A percentile compares a stretch with the other conserved stretches of the same genome.
Evolutionary conservation across 371 early-diverging fungal species (phyloP).

Genomic region (Actinomucor elegans): DNA sequence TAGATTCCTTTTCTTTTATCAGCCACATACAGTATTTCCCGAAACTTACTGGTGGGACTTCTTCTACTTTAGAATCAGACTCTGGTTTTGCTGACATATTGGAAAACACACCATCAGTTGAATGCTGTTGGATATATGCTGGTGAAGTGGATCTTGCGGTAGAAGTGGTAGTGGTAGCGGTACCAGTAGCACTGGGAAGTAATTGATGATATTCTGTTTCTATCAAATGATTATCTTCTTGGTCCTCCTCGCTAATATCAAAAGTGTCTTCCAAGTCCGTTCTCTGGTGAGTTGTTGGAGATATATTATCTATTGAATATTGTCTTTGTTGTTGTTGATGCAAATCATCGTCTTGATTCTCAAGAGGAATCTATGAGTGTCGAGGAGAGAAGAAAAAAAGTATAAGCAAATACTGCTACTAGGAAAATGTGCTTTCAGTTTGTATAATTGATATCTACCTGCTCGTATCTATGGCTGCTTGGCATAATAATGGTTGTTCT

Average conservation of each 20-base stretch:
- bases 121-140: slow-evolving; percentile 6
- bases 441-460: too few relatives aligned
- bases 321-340: slow-evolving; percentile 1
- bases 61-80: slow-evolving; percentile 39
- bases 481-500: too few relatives aligned
- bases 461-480: neutral
- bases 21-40: too few relatives aligned
- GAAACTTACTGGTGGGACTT: slow-evolving; percentile 44
- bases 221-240: slow-evolving; percentile 1
- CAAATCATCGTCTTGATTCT: neutral
- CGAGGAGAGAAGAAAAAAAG: neutral
- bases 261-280: slow-evolving; percentile 27
- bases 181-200: neutral
- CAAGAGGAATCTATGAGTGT: neutral
- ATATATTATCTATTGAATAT: neutral
- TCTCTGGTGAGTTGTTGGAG: slow-evolving; percentile 5
- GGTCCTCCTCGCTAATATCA: slow-evolving; percentile 15
- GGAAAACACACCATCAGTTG: slow-evolving; percentile 66
- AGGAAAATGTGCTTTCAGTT: too few relatives aligned
- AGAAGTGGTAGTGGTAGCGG: neutral
- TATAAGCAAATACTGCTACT: too few relatives aligned
- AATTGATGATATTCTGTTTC: neutral
- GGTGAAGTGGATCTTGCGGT: slow-evolving; percentile 21
- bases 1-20: neutral
- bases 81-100: slow-evolving; percentile 63